These are phyloP conservation scores for Chalaropsis ovoidea DNA, from an alignment of 2,329 filamentous ascomycete genomes.

Conservation along the genomic window DNA sequence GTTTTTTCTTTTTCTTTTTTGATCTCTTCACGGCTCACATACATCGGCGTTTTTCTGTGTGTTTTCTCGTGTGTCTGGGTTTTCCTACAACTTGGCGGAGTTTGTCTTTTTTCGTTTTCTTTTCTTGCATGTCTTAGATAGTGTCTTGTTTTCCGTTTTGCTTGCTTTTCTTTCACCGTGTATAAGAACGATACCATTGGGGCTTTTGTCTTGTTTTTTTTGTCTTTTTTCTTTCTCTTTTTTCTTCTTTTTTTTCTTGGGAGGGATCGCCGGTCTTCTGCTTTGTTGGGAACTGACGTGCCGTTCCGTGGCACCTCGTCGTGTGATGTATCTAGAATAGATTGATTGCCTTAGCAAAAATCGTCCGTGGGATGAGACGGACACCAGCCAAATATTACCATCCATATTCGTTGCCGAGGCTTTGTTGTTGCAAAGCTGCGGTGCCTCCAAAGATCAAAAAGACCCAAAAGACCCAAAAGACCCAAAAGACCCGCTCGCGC, in stretches of 20 bases:
- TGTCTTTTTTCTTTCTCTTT: background rate
- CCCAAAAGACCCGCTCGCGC: no score
- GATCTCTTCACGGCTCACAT: background rate
- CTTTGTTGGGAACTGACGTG: no score
- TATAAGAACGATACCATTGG: constrained; percentile 11
- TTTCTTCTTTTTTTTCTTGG: constrained; percentile 15
- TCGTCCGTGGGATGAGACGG: background rate
- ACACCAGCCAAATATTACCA: constrained; percentile 1
- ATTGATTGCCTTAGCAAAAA: background rate
- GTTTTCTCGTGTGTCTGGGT: background rate
- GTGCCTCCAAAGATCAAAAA: background rate
- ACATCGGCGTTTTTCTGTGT: background rate
- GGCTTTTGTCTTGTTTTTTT: background rate
- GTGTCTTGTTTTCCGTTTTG: background rate
- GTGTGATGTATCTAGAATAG: background rate
- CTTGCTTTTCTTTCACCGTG: background rate
- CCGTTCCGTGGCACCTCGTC: background rate
- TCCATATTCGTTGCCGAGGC: background rate
- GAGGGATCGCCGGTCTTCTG: background rate
- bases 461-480: no score
- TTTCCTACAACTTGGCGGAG: background rate
- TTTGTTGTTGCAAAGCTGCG: background rate
- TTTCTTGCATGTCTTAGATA: background rate
- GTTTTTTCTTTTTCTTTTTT: background rate
- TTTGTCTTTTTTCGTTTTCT: background rate